These are phyloP conservation scores for Alternaria hordeiaustralica DNA, from an alignment of 2,329 filamentous ascomycete species.

Conservation along the genomic window DNA sequence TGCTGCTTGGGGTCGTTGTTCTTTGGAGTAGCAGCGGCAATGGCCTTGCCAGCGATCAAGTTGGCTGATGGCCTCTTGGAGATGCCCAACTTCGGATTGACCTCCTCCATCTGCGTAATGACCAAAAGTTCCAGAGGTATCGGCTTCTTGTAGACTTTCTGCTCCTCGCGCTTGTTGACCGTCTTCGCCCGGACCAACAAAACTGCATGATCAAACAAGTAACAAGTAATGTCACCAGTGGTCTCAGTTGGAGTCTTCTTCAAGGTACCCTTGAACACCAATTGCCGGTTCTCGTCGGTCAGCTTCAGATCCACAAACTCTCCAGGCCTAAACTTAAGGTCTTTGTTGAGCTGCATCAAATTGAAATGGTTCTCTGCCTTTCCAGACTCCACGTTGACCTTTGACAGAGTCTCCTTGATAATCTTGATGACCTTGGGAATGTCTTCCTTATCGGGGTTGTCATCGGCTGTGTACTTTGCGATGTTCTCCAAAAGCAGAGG, in stretches of 20 bases:
- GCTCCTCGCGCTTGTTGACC: constrained; percentile 90
- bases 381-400: constrained; percentile 93
- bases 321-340: constrained; percentile 87
- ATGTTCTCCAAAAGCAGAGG: constrained; percentile 91
- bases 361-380: constrained; percentile 99
- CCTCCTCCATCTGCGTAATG: constrained; percentile 96
- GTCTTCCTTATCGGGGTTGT: constrained; percentile 87
- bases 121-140: constrained; percentile 93
- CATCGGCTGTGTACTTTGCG: constrained; percentile 87
- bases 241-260: constrained; percentile 91
- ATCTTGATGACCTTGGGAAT: constrained; percentile 86
- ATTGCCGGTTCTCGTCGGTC: constrained; percentile 88
- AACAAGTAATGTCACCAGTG: constrained; percentile 84
- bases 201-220: constrained; percentile 95
- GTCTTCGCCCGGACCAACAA: constrained; percentile 89
- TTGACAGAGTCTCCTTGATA: constrained; percentile 84
- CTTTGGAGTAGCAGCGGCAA: constrained; percentile 53
- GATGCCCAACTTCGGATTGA: constrained; percentile 80
- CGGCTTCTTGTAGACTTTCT: constrained; percentile 92
- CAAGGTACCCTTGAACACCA: constrained; percentile 92
- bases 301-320: constrained; percentile 94
- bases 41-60: constrained; percentile 61
- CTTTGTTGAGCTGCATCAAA: constrained; percentile 86
- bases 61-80: constrained; percentile 89
- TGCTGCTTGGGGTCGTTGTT: constrained; percentile 62